Percentiles rank a stretch among this genome's conserved stretches.
Conservation (phyloP, 441 rosid genomes). For the Populus tomentosa region DNA sequence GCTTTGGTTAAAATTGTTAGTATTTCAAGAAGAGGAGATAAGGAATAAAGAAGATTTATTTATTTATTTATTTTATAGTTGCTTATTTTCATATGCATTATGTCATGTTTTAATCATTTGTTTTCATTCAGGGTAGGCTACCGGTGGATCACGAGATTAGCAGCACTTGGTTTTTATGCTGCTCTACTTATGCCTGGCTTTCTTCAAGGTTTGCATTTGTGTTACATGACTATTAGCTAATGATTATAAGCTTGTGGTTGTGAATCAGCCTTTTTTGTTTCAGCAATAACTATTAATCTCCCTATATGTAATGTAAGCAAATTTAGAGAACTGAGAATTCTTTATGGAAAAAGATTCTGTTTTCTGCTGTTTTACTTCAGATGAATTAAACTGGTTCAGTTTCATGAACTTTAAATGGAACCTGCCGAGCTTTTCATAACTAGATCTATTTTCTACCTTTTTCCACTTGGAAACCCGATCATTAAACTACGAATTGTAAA, state of each 20-base stretch:
- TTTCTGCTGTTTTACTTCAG: too few species aligned
- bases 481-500: too few species aligned
- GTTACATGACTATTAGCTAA: neutral
- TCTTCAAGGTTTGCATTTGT: constrained; percentile 62
- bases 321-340: too few species aligned
- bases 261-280: neutral
- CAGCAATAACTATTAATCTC: neutral
- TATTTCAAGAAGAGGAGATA: neutral
- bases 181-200: constrained; percentile 84
- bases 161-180: constrained; percentile 53
- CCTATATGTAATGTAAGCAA: too few species aligned
- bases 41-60: neutral
- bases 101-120: constrained; percentile 26
- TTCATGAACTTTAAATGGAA: too few species aligned
- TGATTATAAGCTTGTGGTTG: neutral
- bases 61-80: neutral
- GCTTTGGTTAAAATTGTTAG: neutral
- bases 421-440: too few species aligned
- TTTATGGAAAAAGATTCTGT: too few species aligned
- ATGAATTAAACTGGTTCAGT: too few species aligned
- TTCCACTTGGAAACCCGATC: too few species aligned
- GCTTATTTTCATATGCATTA: neutral
- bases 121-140: constrained; percentile 84
- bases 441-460: too few species aligned
- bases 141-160: constrained; percentile 58